Conservation (phyloP, 2,329 filamentous ascomycete genomes). For the Ascochyta clinopodiicola region DNA sequence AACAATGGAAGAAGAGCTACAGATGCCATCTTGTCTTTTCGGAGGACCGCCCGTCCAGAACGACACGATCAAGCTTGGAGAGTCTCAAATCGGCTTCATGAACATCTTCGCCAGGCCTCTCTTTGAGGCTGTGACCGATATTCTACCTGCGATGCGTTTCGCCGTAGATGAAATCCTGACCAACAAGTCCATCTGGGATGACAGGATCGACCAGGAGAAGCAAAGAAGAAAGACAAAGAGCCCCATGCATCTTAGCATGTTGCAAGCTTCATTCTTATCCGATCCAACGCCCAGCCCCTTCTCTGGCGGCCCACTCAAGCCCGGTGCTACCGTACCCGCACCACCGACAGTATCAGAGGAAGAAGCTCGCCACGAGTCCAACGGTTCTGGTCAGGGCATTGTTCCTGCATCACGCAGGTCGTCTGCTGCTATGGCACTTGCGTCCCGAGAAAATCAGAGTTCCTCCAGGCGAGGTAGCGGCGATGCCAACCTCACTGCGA, state of each 20-base stretch:
- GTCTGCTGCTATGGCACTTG: slow-evolving; percentile 34
- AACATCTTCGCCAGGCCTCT: slow-evolving; percentile 92
- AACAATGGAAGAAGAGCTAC: slow-evolving; percentile 85
- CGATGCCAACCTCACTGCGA: slow-evolving; percentile 49
- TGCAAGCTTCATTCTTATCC: slow-evolving; percentile 29
- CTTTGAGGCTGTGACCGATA: slow-evolving; percentile 84
- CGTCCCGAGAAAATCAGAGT: slow-evolving; percentile 43
- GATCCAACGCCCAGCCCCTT: slow-evolving; percentile 46
- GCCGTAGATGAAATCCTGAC: slow-evolving; percentile 79
- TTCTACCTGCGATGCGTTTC: slow-evolving; percentile 85
- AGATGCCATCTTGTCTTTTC: slow-evolving; percentile 86
- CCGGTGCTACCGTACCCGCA: slow-evolving; percentile 13
- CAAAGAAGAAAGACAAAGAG: slow-evolving; percentile 51
- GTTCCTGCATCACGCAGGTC: slow-evolving; percentile 37
- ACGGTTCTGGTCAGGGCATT: slow-evolving; percentile 32
- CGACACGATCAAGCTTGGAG: slow-evolving; percentile 80
- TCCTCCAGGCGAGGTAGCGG: slow-evolving; percentile 47
- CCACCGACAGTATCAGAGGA: slow-evolving; percentile 24
- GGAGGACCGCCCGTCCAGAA: slow-evolving; percentile 79
- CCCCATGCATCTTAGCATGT: slow-evolving; percentile 30
- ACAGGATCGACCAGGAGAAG: slow-evolving; percentile 69
- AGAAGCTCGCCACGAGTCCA: slow-evolving; percentile 35
- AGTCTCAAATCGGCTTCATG: slow-evolving; percentile 95
- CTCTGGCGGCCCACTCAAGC: slow-evolving; percentile 34
- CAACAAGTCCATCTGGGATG: slow-evolving; percentile 79